These are phyloP conservation scores for Paracoccidioides brasiliensis DNA, from an alignment of 2,329 filamentous ascomycete species.

Conservation along the genomic window DNA sequence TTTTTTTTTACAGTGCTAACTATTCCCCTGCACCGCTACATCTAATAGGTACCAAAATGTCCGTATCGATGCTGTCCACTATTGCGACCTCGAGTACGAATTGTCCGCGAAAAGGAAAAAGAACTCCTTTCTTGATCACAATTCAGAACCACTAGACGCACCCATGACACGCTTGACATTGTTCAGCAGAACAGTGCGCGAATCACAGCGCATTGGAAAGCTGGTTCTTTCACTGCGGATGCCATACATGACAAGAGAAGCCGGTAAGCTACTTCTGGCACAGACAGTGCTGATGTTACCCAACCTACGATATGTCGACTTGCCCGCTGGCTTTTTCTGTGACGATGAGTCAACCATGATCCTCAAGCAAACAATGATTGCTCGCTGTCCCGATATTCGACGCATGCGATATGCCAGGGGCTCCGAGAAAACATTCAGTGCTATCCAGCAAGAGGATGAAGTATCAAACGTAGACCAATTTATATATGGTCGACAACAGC, in stretches of 20 bases:
- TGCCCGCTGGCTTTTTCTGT: conserved; percentile 75
- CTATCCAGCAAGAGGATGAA: conserved; percentile 30
- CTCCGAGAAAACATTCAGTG: conserved; percentile 62
- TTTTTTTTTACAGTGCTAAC: not conserved
- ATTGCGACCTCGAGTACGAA: conserved; percentile 74
- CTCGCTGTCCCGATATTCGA: conserved; percentile 66
- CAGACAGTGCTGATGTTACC: conserved; percentile 73
- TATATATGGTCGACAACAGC: not conserved
- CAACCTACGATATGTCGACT: conserved; percentile 76
- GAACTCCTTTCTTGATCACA: conserved; percentile 58
- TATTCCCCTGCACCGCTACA: not conserved
- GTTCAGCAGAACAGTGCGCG: conserved; percentile 68
- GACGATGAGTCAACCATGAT: conserved; percentile 65
- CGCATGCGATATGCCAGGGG: conserved; percentile 80
- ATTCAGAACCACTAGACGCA: conserved; percentile 68
- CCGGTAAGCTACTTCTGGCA: conserved; percentile 69
- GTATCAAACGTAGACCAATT: not conserved
- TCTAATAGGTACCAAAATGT: conserved; percentile 64
- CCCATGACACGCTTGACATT: conserved; percentile 63
- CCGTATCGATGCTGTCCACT: conserved; percentile 87
- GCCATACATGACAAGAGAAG: conserved; percentile 89
- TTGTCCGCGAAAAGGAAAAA: conserved; percentile 68
- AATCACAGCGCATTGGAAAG: conserved; percentile 56
- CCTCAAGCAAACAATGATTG: conserved; percentile 72
- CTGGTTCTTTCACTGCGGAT: conserved; percentile 71